phyloP scores from a whole-genome alignment of 2,329 filamentous ascomycete genomes.

The Monosporascus cannonballus region DNA sequence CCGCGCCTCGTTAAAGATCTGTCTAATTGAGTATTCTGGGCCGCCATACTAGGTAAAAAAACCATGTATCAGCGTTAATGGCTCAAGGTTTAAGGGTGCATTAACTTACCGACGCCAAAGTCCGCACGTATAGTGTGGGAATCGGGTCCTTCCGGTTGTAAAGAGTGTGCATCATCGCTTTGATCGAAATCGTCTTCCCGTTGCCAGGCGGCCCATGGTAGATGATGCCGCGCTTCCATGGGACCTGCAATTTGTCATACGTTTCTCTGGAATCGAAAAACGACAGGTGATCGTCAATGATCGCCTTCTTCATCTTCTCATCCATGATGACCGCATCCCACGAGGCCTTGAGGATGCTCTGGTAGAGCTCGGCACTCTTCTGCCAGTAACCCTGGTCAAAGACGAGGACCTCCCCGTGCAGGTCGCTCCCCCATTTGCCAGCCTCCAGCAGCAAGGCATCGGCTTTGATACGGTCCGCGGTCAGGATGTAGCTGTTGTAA shows the following conservation, averaged over 20 bases:
- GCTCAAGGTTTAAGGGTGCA: too few relatives aligned
- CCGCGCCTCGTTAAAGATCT: slow-evolving; percentile 54
- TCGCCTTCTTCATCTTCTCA: slow-evolving; percentile 54
- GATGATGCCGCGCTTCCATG: slow-evolving; percentile 67
- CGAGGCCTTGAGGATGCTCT: slow-evolving; percentile 45
- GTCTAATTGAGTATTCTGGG: slow-evolving; percentile 47
- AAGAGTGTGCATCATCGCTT: slow-evolving; percentile 62
- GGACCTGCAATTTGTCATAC: slow-evolving; percentile 55
- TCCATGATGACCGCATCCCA: slow-evolving; percentile 66
- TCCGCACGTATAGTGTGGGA: slow-evolving; percentile 57
- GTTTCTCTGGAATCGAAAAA: slow-evolving; percentile 57
- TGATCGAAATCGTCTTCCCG: slow-evolving; percentile 66
- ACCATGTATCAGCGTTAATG: background rate
- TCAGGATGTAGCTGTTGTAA: slow-evolving; percentile 34
- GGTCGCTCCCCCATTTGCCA: slow-evolving; percentile 45
- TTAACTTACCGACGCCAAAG: slow-evolving; percentile 31
- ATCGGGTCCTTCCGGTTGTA: slow-evolving; percentile 46
- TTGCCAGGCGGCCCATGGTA: slow-evolving; percentile 60
- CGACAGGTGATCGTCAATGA: slow-evolving; percentile 57
- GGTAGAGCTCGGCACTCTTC: slow-evolving; percentile 55
- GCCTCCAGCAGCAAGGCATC: slow-evolving; percentile 51
- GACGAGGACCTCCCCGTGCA: slow-evolving; percentile 61
- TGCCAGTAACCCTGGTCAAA: slow-evolving; percentile 59
- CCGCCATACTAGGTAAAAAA: slow-evolving; percentile 36
- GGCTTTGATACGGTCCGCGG: slow-evolving; percentile 23